These are phyloP conservation scores for Lasiosphaeriaceae sp. DNA, from an alignment of 495 filamentous ascomycete species.

Conservation along the genomic window DNA sequence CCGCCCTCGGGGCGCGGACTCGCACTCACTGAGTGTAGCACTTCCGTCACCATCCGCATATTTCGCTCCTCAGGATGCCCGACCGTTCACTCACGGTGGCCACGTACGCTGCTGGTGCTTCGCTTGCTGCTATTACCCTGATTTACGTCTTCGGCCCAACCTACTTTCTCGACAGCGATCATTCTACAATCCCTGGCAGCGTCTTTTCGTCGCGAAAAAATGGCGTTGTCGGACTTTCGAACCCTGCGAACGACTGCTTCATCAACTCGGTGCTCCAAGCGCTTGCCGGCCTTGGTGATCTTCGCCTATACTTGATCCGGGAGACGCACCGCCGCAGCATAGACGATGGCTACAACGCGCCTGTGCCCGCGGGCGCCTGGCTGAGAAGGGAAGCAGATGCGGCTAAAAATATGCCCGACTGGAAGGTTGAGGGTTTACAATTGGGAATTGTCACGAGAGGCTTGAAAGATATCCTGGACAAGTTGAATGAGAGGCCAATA, in stretches of 20 bases:
- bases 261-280: slow-evolving; percentile 97
- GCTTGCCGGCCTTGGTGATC: slow-evolving; percentile 87
- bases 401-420: slow-evolving; percentile 49
- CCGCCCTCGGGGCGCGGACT: too few species aligned
- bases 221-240: slow-evolving; percentile 82
- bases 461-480: slow-evolving; percentile 87
- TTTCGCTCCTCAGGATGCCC: slow-evolving; percentile 56
- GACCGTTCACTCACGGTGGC: slow-evolving; percentile 82
- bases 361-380: slow-evolving; percentile 41
- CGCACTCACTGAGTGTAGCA: too few species aligned
- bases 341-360: slow-evolving; percentile 65
- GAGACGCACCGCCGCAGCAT: slow-evolving; percentile 78
- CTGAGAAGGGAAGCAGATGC: slow-evolving; percentile 9
- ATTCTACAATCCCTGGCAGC: slow-evolving; percentile 29
- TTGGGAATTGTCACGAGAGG: slow-evolving; percentile 78
- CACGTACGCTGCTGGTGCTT: slow-evolving; percentile 92
- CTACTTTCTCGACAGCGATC: slow-evolving; percentile 82
- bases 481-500: slow-evolving; percentile 89
- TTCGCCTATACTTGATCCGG: slow-evolving; percentile 84
- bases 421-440: slow-evolving; percentile 71
- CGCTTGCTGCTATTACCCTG: slow-evolving; percentile 89
- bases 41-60: too few species aligned
- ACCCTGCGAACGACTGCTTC: slow-evolving; percentile 97
- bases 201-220: slow-evolving; percentile 64
- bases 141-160: slow-evolving; percentile 97